phyloP scores from a whole-genome alignment of 2,329 filamentous ascomycete genomes.

The Xylaria sp. region DNA sequence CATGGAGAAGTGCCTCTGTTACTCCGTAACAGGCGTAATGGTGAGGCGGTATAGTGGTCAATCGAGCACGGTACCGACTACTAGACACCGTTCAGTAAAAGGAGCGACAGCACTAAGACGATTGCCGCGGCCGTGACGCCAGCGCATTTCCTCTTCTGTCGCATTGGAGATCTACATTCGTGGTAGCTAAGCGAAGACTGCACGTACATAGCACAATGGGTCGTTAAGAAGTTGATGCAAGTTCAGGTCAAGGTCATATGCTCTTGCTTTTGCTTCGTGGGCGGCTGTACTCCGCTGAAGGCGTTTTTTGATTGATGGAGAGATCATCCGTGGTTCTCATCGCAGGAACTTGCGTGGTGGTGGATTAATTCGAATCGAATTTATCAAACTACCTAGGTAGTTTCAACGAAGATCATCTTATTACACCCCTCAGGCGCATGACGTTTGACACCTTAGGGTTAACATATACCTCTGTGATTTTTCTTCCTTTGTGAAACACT shows the following conservation, averaged over 20 bases:
- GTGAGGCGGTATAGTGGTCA: not conserved
- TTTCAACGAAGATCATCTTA: not conserved
- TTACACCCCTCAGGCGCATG: not conserved
- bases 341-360: not conserved
- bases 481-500: fast-evolving
- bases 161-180: not conserved
- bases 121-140: not conserved
- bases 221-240: constrained; percentile 9
- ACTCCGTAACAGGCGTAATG: not conserved
- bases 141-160: not conserved
- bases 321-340: too few species aligned
- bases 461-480: constrained; percentile 19
- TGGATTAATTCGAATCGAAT: not conserved
- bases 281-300: constrained; percentile 10
- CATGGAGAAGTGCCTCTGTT: not conserved
- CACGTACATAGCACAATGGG: too few species aligned
- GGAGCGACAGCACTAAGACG: not conserved
- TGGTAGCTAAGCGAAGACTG: too few species aligned
- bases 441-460: constrained; percentile 23
- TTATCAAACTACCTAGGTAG: not conserved
- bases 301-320: not conserved
- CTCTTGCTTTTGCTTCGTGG: constrained; percentile 5
- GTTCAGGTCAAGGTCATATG: not conserved
- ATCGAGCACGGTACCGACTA: constrained; percentile 29
- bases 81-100: constrained; percentile 17